Conservation (phyloP, 2,329 filamentous ascomycete species). For the Aaosphaeria arxii region DNA sequence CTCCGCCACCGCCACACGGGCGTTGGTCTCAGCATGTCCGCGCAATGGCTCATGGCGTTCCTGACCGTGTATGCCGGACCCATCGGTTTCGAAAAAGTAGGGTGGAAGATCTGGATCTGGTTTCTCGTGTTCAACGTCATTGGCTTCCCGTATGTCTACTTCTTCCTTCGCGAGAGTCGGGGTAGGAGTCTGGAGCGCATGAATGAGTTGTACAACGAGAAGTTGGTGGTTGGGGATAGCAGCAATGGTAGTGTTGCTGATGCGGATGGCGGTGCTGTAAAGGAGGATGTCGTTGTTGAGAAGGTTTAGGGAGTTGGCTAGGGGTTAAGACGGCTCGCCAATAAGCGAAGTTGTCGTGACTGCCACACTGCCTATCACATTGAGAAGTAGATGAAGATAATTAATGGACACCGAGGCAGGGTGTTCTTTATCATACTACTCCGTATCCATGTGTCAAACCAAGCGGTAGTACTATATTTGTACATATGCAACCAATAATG, state of each 20-base stretch:
- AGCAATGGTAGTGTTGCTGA: conserved; percentile 1
- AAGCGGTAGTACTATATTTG: too few relatives aligned
- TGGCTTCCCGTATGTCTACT: conserved; percentile 30
- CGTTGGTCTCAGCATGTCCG: conserved; percentile 26
- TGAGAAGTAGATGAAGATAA: too few relatives aligned
- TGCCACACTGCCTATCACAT: too few relatives aligned
- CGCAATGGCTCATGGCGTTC: conserved; percentile 36
- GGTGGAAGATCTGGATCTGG: conserved; percentile 35
- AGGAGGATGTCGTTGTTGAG: not conserved
- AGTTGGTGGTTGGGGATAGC: conserved; percentile 5
- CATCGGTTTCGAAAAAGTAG: conserved; percentile 27
- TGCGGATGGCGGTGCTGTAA: conserved; percentile 1
- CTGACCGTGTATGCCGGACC: conserved; percentile 36
- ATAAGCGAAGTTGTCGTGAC: too few relatives aligned
- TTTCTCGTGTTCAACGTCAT: conserved; percentile 32
- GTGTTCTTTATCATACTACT: too few relatives aligned
- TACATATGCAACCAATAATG: too few relatives aligned
- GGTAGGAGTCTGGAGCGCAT: conserved; percentile 27
- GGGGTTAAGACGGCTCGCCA: too few relatives aligned
- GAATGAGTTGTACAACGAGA: conserved; percentile 13
- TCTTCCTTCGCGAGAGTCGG: conserved; percentile 23
- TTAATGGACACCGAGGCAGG: too few relatives aligned
- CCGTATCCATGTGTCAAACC: too few relatives aligned
- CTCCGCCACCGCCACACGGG: conserved; percentile 35
- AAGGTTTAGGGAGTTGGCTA: too few relatives aligned